Evolutionary conservation across 2,329 filamentous ascomycete species (phyloP), one percentile per base, ranked within the genome.

Genomic region (Talaromyces piceae): DNA sequence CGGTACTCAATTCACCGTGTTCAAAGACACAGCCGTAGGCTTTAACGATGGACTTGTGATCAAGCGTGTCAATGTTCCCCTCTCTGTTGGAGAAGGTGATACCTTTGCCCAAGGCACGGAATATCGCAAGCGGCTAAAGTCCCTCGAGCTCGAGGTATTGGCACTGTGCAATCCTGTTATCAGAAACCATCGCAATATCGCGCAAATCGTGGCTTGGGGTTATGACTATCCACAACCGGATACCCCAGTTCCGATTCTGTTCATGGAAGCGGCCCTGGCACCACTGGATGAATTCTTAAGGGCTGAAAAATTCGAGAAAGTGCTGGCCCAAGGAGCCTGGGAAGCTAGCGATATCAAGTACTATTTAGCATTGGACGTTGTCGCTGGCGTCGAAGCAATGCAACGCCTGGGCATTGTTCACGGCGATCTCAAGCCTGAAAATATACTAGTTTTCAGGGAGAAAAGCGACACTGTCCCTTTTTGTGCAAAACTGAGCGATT

Each of bases 371-470:
- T 51, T 63, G 2, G 62, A 63, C 52, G 48, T 58, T 16, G 50
- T 56, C 3, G 56, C 56, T 30, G 61, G 62, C 2, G 43, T 63
- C 12, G 54, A 63, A 44, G 58, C 59, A 13, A 52, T 64, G 11
- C 61, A 64, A 50, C 50, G 51, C 25, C 54, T 62, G 22, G 47
- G 47, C 6, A 63, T 64, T 11, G 57, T 63, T 3, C 61, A 64
- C 43, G 61, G 61, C 3, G 62, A 64, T 46, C 54, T 64, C 23
- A 64, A 64, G 41, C 61, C 60, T 4, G 61, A 63, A 26, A 64
- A 64, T 45, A 56, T 64, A n/a, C 57, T 64, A 11, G 56, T 64
- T 1, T 63, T 63, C 47, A 41, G 43, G 13, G 57, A 57, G 5
- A 49, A 39, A 8, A 56, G 43, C 45, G 52, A 56, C 4, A 59